Conservation (phyloP, 805 yeast species). For the Ogataea saltuana region DNA sequence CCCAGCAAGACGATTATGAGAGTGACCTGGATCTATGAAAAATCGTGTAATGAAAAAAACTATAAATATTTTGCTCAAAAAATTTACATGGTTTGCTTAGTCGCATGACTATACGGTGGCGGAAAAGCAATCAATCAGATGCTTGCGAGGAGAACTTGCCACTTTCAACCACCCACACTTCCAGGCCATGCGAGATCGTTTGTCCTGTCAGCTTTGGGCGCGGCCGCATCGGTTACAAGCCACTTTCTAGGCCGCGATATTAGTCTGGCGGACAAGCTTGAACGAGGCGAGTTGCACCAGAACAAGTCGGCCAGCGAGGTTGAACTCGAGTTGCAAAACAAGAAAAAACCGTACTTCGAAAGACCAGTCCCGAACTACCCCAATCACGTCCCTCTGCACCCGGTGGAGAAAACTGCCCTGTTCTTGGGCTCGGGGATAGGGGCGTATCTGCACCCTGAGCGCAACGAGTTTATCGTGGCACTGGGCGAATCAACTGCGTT, state of each 20-base stretch:
- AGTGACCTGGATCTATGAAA: constrained; percentile 31
- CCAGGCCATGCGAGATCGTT: constrained; percentile 11
- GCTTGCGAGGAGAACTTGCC: too few relatives aligned
- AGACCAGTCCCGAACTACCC: constrained; percentile 55
- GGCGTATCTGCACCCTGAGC: constrained; percentile 73
- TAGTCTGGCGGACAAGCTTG: constrained; percentile 61
- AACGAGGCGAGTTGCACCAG: constrained; percentile 46
- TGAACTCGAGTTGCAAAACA: constrained; percentile 24
- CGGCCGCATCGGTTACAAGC: constrained; percentile 18
- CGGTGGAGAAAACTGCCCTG: constrained; percentile 61
- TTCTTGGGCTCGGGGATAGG: constrained; percentile 76
- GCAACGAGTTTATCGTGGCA: constrained; percentile 74
- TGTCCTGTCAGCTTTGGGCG: constrained; percentile 20
- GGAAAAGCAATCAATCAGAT: not conserved
- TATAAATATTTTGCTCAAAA: too few relatives aligned
- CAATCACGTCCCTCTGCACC: constrained; percentile 76
- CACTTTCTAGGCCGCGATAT: constrained; percentile 41
- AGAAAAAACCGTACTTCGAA: constrained; percentile 34
- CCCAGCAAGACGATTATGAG: constrained; percentile 34
- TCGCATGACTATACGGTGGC: too few relatives aligned
- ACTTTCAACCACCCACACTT: not conserved
- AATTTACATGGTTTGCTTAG: too few relatives aligned
- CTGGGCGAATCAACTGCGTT: constrained; percentile 90
- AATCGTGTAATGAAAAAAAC: not conserved
- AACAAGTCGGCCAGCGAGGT: constrained; percentile 31